Conservation (phyloP, 2,329 filamentous ascomycete genomes). For the Calonectria fujianensis region DNA sequence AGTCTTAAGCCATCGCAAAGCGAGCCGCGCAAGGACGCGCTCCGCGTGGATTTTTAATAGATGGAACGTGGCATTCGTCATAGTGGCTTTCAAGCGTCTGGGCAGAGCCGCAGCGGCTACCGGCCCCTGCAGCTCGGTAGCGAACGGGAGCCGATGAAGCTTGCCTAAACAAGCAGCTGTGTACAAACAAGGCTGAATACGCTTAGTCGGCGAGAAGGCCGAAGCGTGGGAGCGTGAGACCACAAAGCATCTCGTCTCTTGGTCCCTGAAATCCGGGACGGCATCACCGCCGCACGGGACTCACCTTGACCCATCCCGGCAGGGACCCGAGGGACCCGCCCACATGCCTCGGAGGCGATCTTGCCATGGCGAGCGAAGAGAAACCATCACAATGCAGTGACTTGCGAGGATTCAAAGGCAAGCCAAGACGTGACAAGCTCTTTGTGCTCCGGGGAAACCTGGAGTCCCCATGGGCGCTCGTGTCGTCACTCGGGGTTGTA, state of each 20-base stretch:
- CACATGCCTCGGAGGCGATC: constrained; percentile 23
- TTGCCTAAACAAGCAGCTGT: constrained; percentile 47
- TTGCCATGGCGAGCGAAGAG: no score
- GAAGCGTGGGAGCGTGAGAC: constrained; percentile 15
- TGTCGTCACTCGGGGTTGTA: constrained; percentile 54
- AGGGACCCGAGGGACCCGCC: constrained; percentile 37
- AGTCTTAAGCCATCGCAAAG: constrained; percentile 32
- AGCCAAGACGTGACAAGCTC: constrained; percentile 35
- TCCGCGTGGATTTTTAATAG: constrained; percentile 5
- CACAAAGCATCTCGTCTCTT: constrained; percentile 22
- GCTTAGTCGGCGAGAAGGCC: constrained; percentile 27
- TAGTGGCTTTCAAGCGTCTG: background rate
- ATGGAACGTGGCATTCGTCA: constrained; percentile 9
- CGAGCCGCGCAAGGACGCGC: background rate
- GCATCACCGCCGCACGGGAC: constrained; percentile 43
- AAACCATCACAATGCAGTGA: background rate
- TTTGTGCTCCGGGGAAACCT: constrained; percentile 45
- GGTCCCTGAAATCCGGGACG: constrained; percentile 35
- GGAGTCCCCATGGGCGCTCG: constrained; percentile 45
- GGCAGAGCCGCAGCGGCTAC: constrained; percentile 37
- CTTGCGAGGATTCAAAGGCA: background rate
- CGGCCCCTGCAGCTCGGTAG: constrained; percentile 29
- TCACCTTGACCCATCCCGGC: constrained; percentile 34
- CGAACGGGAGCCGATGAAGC: constrained; percentile 41
- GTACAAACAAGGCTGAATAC: constrained; percentile 36